Conservation (phyloP, 306 rosid genomes). For the Glycine latifolia region DNA sequence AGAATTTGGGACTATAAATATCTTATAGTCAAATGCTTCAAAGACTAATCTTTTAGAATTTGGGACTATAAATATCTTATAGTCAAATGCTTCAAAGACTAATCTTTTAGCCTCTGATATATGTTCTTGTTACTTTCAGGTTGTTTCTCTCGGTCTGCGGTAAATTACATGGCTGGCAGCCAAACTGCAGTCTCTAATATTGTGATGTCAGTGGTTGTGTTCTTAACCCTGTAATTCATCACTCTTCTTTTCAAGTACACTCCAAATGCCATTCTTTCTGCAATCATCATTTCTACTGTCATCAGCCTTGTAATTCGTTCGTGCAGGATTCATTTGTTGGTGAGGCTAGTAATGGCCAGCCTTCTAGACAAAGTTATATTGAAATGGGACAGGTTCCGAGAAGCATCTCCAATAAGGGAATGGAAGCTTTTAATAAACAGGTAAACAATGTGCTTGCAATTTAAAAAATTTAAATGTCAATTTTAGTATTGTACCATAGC, state of each 20-base stretch:
- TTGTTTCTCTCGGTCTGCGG: constrained; percentile 95
- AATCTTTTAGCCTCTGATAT: constrained; percentile 42
- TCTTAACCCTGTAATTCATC: constrained; percentile 77
- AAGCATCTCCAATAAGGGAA: too few relatives aligned
- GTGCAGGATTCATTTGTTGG: constrained; percentile 81
- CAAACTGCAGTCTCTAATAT: constrained; percentile 88
- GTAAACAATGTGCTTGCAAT: constrained; percentile 40
- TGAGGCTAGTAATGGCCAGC: constrained; percentile 63
- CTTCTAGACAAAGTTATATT: constrained; percentile 70
- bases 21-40: constrained; percentile 3
- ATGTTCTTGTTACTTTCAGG: constrained; percentile 57
- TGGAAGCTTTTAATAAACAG: too few relatives aligned
- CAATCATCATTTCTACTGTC: constrained; percentile 95
- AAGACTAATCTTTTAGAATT: too few relatives aligned
- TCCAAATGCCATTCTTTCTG: constrained; percentile 87
- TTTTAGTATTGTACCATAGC: neutral
- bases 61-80: too few relatives aligned
- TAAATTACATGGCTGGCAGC: constrained; percentile 94
- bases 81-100: too few relatives aligned
- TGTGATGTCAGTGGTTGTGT: constrained; percentile 87
- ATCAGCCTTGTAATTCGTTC: constrained; percentile 52
- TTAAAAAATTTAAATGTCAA: constrained; percentile 11
- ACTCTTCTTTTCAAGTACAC: constrained; percentile 96
- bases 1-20: neutral
- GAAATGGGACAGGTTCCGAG: too few relatives aligned